phyloP scores from a whole-genome alignment of 306 rosid species.

The Cicer judaicum region DNA sequence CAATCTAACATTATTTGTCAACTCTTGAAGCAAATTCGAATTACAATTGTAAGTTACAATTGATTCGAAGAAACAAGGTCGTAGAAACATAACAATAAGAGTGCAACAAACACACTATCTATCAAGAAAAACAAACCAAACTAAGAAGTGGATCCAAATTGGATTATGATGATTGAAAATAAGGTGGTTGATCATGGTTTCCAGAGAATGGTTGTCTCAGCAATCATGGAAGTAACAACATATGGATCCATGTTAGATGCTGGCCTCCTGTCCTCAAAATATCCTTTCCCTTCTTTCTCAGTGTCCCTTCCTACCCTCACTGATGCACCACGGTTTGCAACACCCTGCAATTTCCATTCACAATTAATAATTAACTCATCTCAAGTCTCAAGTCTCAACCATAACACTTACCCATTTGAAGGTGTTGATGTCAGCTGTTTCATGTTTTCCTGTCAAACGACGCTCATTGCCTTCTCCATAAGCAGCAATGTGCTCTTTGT shows the following conservation, averaged over 20 bases:
- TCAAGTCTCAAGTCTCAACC: too few species aligned
- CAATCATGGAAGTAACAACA: conserved; percentile 87
- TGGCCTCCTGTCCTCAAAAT: conserved; percentile 93
- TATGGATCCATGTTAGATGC: conserved; percentile 98
- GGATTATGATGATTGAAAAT: not conserved
- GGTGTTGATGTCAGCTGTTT: conserved; percentile 76
- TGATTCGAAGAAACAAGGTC: too few species aligned
- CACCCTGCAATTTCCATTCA: conserved; percentile 60
- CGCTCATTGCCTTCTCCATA: conserved; percentile 97
- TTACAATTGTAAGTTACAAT: too few species aligned
- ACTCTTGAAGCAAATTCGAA: too few species aligned
- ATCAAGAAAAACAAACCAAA: not conserved
- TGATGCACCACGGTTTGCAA: conserved; percentile 95
- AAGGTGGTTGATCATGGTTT: conserved; percentile 59
- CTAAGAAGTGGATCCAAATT: not conserved
- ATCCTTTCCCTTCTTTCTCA: conserved; percentile 88
- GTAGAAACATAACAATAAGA: too few species aligned
- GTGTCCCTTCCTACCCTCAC: conserved; percentile 91
- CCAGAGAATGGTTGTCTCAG: conserved; percentile 86
- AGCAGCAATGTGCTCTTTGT: conserved; percentile 85
- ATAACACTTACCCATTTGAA: conserved; percentile 68
- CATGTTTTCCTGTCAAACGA: conserved; percentile 85
- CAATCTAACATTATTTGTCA: too few species aligned
- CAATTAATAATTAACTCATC: not conserved
- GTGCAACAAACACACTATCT: not conserved